Evolutionary conservation across 768 basidiomycete species (phyloP).

Genomic region (Trametes cubensis): DNA sequence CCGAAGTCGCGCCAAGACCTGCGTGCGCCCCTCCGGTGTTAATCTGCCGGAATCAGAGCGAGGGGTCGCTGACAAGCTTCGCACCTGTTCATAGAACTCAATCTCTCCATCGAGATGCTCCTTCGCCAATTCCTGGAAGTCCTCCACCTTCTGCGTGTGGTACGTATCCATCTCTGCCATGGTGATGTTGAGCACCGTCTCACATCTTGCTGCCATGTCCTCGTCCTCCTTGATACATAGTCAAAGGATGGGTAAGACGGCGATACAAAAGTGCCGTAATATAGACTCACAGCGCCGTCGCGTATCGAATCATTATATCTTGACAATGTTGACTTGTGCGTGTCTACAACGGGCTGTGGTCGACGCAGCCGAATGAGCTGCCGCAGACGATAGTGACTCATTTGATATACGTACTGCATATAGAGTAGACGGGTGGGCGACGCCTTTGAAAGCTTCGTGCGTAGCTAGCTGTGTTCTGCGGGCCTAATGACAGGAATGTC

Average conservation of each 20-base stretch:
- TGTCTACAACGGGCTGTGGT: slow-evolving; percentile 68
- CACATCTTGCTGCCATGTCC: slow-evolving; percentile 72
- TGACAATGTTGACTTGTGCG: slow-evolving; percentile 67
- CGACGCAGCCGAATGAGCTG: neutral
- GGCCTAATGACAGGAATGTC: slow-evolving; percentile 50
- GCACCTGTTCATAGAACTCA: slow-evolving; percentile 69
- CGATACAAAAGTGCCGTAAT: neutral
- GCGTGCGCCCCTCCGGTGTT: neutral
- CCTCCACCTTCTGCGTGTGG: slow-evolving; percentile 72
- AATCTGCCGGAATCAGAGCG: neutral
- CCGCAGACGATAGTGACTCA: no score
- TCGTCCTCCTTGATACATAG: slow-evolving; percentile 51
- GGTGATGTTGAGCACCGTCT: slow-evolving; percentile 86
- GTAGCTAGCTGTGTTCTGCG: slow-evolving; percentile 70
- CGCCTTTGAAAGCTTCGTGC: slow-evolving; percentile 73
- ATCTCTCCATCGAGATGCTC: slow-evolving; percentile 84
- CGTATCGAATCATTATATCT: slow-evolving; percentile 61
- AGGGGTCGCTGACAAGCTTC: neutral
- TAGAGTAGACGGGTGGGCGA: slow-evolving; percentile 72
- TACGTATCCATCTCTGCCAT: slow-evolving; percentile 88
- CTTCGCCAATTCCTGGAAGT: slow-evolving; percentile 58
- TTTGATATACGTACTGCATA: slow-evolving; percentile 56
- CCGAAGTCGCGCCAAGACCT: slow-evolving; percentile 63
- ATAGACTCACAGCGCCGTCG: slow-evolving; percentile 38
- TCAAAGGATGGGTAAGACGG: neutral